Evolutionary conservation across 805 yeast species (phyloP), one percentile per base, ranked within the genome.

Genomic region (Wickerhamomyces subpelliculosus): DNA sequence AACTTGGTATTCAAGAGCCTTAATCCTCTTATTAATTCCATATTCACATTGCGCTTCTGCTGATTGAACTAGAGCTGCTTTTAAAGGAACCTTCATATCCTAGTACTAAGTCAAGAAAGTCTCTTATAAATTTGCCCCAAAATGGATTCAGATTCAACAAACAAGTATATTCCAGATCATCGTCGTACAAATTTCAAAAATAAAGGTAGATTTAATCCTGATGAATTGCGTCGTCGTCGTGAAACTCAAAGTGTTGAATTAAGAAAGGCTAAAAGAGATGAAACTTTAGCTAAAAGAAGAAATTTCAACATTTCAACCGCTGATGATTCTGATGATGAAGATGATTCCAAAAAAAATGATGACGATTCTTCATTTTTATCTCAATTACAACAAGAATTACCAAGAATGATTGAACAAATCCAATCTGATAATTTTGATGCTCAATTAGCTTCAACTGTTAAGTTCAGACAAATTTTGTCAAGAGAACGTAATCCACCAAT

Each of bases 401-500:
- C 97, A 36, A 70, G 68, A 50, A 82, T 90, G 94, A 74, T 90
- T 64, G 83, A 78, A 52, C 79, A 80, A 58, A 80, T 93, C 52
- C 75, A 73, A 49, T 79, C 94, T 19, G 68, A 72, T 45, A 86
- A 84, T 54, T 72, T 84, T 48, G 90, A 86, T 54, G 72, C 72
- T 45, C 96, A 87, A 63, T 68, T 90, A 52, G 80, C 77, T 39
- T 95, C 97, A 37, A 89, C 97, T 27, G 81, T 87, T 47, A 84
- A 84, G 57, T 90, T 93, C 66, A 80, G 98, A 67, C 95, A 90
- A 65, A 81, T 89, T 39, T 70, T 93, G 51, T 85, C 96, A 30
- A 82, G 93, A 58, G 98, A 93, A 64, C 85, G 82, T 58, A 86
- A 88, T 61, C 98, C 98, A 8, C 98, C 98, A 36, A 90, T 93